phyloP scores from a whole-genome alignment of 2,329 filamentous ascomycete genomes.

The Verticillium klebahnii region DNA sequence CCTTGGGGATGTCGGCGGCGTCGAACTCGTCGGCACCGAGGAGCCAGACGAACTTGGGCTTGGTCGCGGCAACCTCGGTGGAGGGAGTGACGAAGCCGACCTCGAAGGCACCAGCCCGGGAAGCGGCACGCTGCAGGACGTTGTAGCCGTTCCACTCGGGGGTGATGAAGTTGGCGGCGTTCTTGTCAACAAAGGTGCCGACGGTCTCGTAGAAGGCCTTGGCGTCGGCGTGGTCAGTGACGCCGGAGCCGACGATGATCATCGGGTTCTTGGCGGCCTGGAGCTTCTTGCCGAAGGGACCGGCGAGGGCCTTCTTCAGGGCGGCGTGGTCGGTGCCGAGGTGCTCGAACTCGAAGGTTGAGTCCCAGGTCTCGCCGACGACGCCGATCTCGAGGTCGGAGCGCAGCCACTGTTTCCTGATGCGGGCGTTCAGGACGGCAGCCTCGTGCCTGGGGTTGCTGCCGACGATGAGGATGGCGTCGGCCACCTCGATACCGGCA shows the following conservation, averaged over 20 bases:
- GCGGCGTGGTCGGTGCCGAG: slow-evolving; percentile 74
- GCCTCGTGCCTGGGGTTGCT: slow-evolving; percentile 96
- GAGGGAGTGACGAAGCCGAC: slow-evolving; percentile 91
- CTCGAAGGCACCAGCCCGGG: slow-evolving; percentile 89
- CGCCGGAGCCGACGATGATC: slow-evolving; percentile 92
- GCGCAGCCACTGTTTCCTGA: slow-evolving; percentile 95
- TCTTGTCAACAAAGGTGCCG: slow-evolving; percentile 88
- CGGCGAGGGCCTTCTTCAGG: slow-evolving; percentile 79
- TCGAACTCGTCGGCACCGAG: slow-evolving; percentile 90
- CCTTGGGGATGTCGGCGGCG: slow-evolving; percentile 83
- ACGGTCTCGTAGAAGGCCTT: slow-evolving; percentile 92
- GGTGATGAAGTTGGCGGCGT: slow-evolving; percentile 81
- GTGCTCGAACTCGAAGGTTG: slow-evolving; percentile 93
- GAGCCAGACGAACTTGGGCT: slow-evolving; percentile 94
- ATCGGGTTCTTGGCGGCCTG: slow-evolving; percentile 84
- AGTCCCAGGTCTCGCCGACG: slow-evolving; percentile 85
- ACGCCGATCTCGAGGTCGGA: slow-evolving; percentile 91
- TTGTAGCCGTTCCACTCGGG: slow-evolving; percentile 97
- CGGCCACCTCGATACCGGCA: slow-evolving; percentile 88
- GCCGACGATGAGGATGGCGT: slow-evolving; percentile 85
- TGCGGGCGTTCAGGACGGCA: slow-evolving; percentile 90
- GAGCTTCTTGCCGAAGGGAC: slow-evolving; percentile 90
- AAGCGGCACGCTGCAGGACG: slow-evolving; percentile 88
- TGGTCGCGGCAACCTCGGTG: slow-evolving; percentile 72
- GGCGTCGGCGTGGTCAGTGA: slow-evolving; percentile 85